Base-by-base conservation (phyloP, 2,329 filamentous ascomycete species). In the Colletotrichum zoysiae region DNA sequence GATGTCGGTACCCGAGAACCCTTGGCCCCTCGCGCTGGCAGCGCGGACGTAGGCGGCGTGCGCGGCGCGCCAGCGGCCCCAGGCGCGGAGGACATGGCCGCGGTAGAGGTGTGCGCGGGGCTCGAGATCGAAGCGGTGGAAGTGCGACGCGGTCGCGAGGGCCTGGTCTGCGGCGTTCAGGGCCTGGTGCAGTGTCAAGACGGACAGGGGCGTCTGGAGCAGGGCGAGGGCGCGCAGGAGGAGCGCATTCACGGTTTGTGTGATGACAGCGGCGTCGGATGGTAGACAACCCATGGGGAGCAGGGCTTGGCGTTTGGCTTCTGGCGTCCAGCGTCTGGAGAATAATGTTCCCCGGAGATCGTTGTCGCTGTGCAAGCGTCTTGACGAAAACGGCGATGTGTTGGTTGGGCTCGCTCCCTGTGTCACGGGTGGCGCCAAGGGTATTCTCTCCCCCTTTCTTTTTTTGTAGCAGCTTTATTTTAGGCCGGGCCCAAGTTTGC, bases 41-140 rank as follows among this genome's bases (percentile, higher is more conserved):
- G 76, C 75, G 30, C 70, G 66, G 46, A 76, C 70, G 55, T 77
- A 78, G 26, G 72, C 71, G 48, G 65, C 65, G 30, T 74, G 69
- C 3, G 77, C 76, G 3, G 71, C 68, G 44, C 56, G 57, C 77
- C 77, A 78, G 33, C 63, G 67, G 20, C 73, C 74, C 67, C 77
- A 63, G 20, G 63, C 67, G n/a, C 74, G 67, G 38, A 76, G 74
- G 53, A 74, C 75, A 62, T 78, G 76, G 16, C 76, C 77, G 12
- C 76, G 73, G 59, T 75, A 76, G 5, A 77, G 67, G 30, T 77
- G 70, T 2, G 72, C 74, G 33, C 75, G 74, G 2, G 76, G 75
- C 46, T 74, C 71, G 23, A 76, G 66, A 14, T 76, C 74, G 18
- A 67, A 70, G 40, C 72, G 61, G 33, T 53, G 33, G n/a, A 65